Evolutionary conservation across 768 basidiomycete genomes (phyloP), one percentile per base, ranked within the genome.

Genomic region (Sporobolomyces phaffii): DNA sequence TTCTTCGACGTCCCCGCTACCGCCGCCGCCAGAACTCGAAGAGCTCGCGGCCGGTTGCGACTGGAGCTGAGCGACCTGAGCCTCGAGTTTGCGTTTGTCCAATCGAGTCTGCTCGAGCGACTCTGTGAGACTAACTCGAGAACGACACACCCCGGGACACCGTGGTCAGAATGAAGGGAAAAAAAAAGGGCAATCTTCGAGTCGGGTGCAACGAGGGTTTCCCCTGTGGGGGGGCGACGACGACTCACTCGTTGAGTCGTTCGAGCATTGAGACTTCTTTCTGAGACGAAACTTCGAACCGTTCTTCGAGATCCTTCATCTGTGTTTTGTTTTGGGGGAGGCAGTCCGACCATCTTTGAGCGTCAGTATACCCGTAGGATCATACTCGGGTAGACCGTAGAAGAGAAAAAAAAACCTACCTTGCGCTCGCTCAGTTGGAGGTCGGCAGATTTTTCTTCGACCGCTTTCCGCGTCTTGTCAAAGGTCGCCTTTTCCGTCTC

Each of bases 401-500:
- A 33, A 17, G 22, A 44, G 31, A 33, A 28, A 6, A 13, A 2
- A 0, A 40, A 11, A 49, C 54, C 18, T n/a, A 75, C 77, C 73
- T 68, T 76, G 78, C 86, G 87, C 80, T 94, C 89, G 75, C 96
- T 94, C 22, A 87, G 91, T 80, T 91, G 90, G 45, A 96, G 78
- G 29, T 87, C 89, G 24, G 75, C 77, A 65, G 84, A 86, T 44
- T 87, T 88, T 56, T 92, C 91, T 76, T 87, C 86, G 5, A 90
- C 89, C 33, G 94, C 82, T 78, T 90, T 91, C 81, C 92, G 88
- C 26, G 90, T 91, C 53, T 90, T 82, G 74, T 91, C 90, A 24
- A 91, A 90, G 75, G 91, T 92, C 79, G 87, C 88, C 82, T 91
- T 94, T 67, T 94, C 82, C 70, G 93, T 75, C 3, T 89, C 91